Evolutionary conservation across 306 rosid species (phyloP).

Genomic region (Sphenostylis stenocarpa): DNA sequence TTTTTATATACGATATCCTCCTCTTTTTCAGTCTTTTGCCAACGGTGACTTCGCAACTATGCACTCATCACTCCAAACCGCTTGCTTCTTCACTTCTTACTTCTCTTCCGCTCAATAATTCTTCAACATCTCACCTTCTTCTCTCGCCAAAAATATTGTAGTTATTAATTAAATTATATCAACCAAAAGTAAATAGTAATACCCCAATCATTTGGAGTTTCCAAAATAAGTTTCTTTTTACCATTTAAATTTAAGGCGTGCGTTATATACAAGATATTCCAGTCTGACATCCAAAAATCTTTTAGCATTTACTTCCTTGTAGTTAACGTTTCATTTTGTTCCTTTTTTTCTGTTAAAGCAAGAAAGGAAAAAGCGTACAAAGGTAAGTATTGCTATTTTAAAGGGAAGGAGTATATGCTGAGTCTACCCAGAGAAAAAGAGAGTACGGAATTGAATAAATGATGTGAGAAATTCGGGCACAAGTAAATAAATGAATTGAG

Average conservation of each 20-base stretch:
- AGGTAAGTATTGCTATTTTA: neutral
- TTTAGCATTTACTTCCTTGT: neutral
- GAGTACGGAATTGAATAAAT: neutral
- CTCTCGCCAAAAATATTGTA: no score
- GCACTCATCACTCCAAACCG: neutral
- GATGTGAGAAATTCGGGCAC: neutral
- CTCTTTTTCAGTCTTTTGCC: constrained; percentile 37
- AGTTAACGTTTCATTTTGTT: neutral
- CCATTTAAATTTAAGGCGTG: neutral
- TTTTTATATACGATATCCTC: neutral
- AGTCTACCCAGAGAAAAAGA: neutral
- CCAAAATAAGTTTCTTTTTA: neutral
- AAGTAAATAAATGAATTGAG: neutral
- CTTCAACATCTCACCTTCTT: no score
- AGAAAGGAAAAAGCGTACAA: neutral
- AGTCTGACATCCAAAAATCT: neutral
- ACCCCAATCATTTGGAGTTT: neutral
- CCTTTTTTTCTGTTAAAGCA: neutral
- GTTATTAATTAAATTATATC: no score
- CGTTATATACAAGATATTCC: neutral
- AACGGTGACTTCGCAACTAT: constrained; percentile 35
- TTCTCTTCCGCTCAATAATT: no score
- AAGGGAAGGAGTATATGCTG: neutral
- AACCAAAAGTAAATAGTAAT: neutral
- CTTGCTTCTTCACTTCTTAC: neutral